A percentile compares a stretch with the other conserved stretches of the same genome.
These are phyloP conservation scores for Torulaspora globosa DNA, from an alignment of 1,139 yeast species.

Conservation along the genomic window DNA sequence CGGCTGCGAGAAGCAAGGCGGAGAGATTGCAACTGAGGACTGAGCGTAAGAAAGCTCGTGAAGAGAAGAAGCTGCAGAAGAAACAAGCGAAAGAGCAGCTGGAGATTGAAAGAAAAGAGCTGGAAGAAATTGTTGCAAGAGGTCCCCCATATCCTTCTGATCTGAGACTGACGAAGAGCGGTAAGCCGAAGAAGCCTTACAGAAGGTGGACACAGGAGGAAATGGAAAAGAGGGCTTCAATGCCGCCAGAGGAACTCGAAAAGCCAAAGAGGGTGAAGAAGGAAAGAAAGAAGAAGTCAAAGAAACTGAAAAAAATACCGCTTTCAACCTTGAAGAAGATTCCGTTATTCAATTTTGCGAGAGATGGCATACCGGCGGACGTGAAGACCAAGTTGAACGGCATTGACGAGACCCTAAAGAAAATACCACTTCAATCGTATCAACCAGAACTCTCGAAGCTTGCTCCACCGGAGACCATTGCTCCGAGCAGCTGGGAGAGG, in stretches of 20 bases:
- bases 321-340: slow-evolving; percentile 27
- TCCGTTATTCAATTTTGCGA: slow-evolving; percentile 31
- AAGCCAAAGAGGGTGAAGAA: slow-evolving; percentile 21
- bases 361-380: slow-evolving; percentile 12
- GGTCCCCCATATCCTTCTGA: slow-evolving; percentile 39
- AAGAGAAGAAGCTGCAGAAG: slow-evolving; percentile 24
- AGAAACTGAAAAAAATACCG: slow-evolving; percentile 25
- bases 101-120: slow-evolving; percentile 29
- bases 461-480: slow-evolving; percentile 16
- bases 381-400: slow-evolving; percentile 16
- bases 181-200: slow-evolving; percentile 37
- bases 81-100: slow-evolving; percentile 22
- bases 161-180: slow-evolving; percentile 34
- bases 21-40: slow-evolving; percentile 18
- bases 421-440: slow-evolving; percentile 14
- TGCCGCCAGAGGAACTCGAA: slow-evolving; percentile 14
- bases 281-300: slow-evolving; percentile 23
- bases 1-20: slow-evolving; percentile 23
- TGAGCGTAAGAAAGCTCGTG: slow-evolving; percentile 20
- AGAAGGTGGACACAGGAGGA: slow-evolving; percentile 36
- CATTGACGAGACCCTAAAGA: slow-evolving; percentile 19
- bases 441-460: slow-evolving; percentile 13
- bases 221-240: slow-evolving; percentile 24
- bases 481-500: slow-evolving; percentile 9
- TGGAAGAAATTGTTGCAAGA: slow-evolving; percentile 33